phyloP scores from a whole-genome alignment of 352 stramenopile species.

The Pseudoperonospora humuli region DNA sequence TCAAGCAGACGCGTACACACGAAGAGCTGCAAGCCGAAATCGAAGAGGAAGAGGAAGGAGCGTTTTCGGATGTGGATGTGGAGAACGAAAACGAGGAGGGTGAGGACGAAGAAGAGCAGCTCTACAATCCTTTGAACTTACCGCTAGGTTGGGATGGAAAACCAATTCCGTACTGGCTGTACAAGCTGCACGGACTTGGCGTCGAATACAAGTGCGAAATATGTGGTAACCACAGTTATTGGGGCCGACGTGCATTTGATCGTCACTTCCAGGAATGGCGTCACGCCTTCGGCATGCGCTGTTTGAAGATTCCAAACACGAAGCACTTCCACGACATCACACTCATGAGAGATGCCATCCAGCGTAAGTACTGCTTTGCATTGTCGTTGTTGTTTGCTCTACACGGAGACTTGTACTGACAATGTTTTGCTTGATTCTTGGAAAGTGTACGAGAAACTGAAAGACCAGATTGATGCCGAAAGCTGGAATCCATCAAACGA shows the following conservation, averaged over 20 bases:
- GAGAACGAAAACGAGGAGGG: slow-evolving; percentile 61
- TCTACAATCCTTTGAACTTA: slow-evolving; percentile 99
- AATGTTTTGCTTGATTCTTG: slow-evolving; percentile 6
- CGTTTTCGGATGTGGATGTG: slow-evolving; percentile 74
- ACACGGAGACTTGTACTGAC: background rate
- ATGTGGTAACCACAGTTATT: slow-evolving; percentile 98
- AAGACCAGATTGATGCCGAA: slow-evolving; percentile 89
- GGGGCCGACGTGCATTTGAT: slow-evolving; percentile 93
- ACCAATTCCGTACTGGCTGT: slow-evolving; percentile 99
- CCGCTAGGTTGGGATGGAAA: slow-evolving; percentile 98
- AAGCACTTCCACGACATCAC: slow-evolving; percentile 99
- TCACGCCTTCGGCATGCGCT: slow-evolving; percentile 97
- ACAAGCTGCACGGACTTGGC: slow-evolving; percentile 98
- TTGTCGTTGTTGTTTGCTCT: slow-evolving; percentile 1
- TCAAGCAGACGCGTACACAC: slow-evolving; percentile 84
- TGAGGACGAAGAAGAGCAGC: slow-evolving; percentile 90
- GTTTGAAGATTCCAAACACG: slow-evolving; percentile 98
- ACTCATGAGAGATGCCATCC: slow-evolving; percentile 94
- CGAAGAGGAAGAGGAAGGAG: slow-evolving; percentile 78
- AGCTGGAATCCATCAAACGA: slow-evolving; percentile 90
- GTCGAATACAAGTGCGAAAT: slow-evolving; percentile 99
- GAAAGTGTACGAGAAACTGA: slow-evolving; percentile 94
- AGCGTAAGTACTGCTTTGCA: slow-evolving; percentile 31
- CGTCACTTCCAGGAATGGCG: slow-evolving; percentile 98
- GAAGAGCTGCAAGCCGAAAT: slow-evolving; percentile 84